Base-by-base conservation (phyloP, 345 rosid species). In the Syzygium oleosum region DNA sequence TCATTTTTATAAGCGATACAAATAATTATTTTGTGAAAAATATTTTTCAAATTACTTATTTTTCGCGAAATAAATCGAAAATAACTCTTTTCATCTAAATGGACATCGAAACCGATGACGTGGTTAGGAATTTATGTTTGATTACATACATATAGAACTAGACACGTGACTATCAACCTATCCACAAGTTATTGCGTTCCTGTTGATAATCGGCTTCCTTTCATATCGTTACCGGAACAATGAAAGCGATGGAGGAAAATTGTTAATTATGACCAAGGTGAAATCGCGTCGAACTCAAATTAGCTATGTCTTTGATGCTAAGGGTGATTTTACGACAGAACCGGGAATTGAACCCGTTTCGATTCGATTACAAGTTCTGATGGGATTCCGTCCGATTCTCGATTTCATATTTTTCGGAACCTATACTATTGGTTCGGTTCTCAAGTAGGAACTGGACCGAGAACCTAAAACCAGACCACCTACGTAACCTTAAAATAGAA, bases 41-140 rank as follows among this genome's bases (percentile, higher is more conserved):
- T 43, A 43, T 43, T 43, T 43, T 43, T 43, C 7, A 6, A 6
- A 43, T 4, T 43, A 43, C 5, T 43, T 43, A 43, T 43, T 43
- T 43, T 43, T 43, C 1, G 46, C 7, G 46, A 43, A 43, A 43
- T 7, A 6, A 43, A 43, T 43, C 46, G 46, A 43, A 43, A 43
- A 5, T 31, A 68, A 68, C 23, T 38, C 49, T 41, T 41, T 65
- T 16, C 80, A 9, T 17, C 80, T 34, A 34, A 68, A 68, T 68
- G 49, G 7, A 17, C 13, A 34, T 3, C 2, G 0, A 34, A 34
- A 34, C 0, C 0, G 0, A 34, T 6, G 4, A 17, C 4, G 4
- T 3, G 17, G 1, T 19, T 9, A 0, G 1, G 1, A 34, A 17
- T 68, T 68, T 12, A 34, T 68, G 4, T 68, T 68, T 9, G 25